phyloP scores from a whole-genome alignment of 1,284 basidiomycete species.

The Moniliophthora roreri region DNA sequence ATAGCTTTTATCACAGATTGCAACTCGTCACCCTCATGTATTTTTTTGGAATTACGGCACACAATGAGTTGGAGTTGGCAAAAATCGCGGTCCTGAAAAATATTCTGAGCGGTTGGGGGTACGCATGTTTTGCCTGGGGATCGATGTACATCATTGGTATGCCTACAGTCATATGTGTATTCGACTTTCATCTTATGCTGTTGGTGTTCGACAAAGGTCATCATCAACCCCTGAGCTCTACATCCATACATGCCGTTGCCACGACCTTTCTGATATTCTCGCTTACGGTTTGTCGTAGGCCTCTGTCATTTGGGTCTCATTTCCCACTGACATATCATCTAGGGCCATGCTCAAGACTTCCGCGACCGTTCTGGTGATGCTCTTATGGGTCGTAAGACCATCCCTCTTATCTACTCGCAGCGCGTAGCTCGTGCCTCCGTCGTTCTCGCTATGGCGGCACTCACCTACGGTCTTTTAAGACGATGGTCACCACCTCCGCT shows the following conservation, averaged over 20 bases:
- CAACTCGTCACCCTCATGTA: slow-evolving; percentile 25
- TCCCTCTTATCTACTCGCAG: slow-evolving; percentile 27
- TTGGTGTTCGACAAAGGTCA: slow-evolving; percentile 14
- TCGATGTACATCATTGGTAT: slow-evolving; percentile 32
- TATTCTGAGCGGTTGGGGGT: slow-evolving; percentile 30
- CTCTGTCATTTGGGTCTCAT: not conserved
- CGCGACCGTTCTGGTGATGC: slow-evolving; percentile 31
- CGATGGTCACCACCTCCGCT: not conserved
- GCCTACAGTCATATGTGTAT: slow-evolving; percentile 5
- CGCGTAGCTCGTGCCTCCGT: not conserved
- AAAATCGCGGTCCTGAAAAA: slow-evolving; percentile 32
- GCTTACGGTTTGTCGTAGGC: slow-evolving; percentile 23
- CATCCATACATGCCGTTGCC: slow-evolving; percentile 21
- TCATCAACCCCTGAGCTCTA: slow-evolving; percentile 17
- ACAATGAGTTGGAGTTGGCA: slow-evolving; percentile 32
- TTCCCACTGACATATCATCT: too few species aligned
- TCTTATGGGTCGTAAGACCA: slow-evolving; percentile 28
- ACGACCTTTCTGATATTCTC: slow-evolving; percentile 26
- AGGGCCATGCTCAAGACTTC: slow-evolving; percentile 34
- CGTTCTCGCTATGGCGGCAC: not conserved
- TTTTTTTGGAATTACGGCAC: slow-evolving; percentile 26
- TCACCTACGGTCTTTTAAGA: not conserved
- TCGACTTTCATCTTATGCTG: not conserved
- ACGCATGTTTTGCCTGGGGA: slow-evolving; percentile 32
- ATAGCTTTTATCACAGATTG: slow-evolving; percentile 23